Conservation (phyloP, 2,329 filamentous ascomycete species). For the Plenodomus tracheiphilus region DNA sequence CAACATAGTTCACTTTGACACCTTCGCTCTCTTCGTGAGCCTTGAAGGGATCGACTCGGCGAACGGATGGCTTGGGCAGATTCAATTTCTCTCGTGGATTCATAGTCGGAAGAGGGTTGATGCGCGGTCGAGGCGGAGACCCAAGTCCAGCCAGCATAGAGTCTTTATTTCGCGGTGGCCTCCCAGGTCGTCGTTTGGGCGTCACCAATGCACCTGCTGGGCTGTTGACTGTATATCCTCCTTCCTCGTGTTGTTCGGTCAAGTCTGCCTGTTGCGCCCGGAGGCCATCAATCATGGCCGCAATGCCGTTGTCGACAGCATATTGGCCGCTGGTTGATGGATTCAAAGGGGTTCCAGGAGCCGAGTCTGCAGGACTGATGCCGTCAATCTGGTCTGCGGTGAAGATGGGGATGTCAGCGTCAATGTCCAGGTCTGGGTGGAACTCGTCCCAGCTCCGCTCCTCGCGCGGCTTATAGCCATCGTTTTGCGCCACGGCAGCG, state of each 20-base stretch:
- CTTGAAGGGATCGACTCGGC: conserved; percentile 76
- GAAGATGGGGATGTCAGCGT: conserved; percentile 76
- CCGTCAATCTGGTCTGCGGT: conserved; percentile 85
- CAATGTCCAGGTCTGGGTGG: conserved; percentile 91
- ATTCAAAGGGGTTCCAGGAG: conserved; percentile 50
- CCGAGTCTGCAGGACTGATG: conserved; percentile 52
- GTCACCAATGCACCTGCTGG: conserved; percentile 34
- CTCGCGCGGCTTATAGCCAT: conserved; percentile 96
- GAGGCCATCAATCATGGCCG: conserved; percentile 40
- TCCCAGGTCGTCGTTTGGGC: conserved; percentile 62
- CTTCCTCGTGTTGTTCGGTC: conserved; percentile 22
- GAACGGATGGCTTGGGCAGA: conserved; percentile 74
- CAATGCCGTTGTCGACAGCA: conserved; percentile 40
- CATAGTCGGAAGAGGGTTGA: conserved; percentile 76
- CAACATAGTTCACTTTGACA: conserved; percentile 87
- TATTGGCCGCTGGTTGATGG: conserved; percentile 31
- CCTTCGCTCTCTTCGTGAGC: conserved; percentile 82
- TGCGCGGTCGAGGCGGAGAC: conserved; percentile 64
- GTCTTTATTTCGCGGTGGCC: conserved; percentile 66
- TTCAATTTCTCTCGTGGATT: conserved; percentile 80
- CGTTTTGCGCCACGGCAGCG: conserved; percentile 83
- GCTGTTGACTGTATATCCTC: conserved; percentile 13
- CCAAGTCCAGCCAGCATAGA: conserved; percentile 64
- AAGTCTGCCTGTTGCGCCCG: conserved; percentile 35
- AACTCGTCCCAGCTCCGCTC: conserved; percentile 98